Conservation (phyloP, 75 land plant genomes). For the Picea glauca region DNA sequence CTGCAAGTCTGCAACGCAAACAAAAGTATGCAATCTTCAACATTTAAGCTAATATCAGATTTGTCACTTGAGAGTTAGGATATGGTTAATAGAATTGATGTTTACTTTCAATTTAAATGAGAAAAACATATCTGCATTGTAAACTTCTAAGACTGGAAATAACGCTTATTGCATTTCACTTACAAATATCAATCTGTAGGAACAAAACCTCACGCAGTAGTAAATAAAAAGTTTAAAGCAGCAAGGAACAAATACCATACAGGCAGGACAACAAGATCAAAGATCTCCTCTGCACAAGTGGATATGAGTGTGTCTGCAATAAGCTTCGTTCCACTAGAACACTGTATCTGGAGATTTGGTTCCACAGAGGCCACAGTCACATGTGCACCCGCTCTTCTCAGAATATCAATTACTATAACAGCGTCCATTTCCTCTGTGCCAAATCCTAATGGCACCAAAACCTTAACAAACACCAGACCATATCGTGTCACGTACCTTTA, state of each 20-base stretch:
- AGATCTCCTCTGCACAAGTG: constrained; percentile 48
- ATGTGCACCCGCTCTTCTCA: constrained; percentile 80
- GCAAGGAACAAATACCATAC: constrained; percentile 24
- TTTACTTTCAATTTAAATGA: not conserved
- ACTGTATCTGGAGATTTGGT: constrained; percentile 44
- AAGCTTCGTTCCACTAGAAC: constrained; percentile 43
- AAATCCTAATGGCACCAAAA: constrained; percentile 75
- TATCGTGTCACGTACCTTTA: no score
- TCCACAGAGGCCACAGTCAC: constrained; percentile 84
- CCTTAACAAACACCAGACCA: no score
- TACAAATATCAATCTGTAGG: not conserved
- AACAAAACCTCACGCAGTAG: not conserved
- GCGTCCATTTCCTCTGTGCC: constrained; percentile 95
- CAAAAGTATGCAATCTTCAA: not conserved
- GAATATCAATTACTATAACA: constrained; percentile 59
- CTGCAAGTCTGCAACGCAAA: no score
- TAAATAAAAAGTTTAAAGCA: no score
- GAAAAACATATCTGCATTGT: not conserved
- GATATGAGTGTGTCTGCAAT: constrained; percentile 63
- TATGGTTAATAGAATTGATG: not conserved
- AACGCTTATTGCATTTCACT: not conserved
- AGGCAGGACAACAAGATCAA: constrained; percentile 80
- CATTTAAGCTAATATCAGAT: not conserved
- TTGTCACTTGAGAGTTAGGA: not conserved
- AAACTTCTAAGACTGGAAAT: not conserved